Evolutionary conservation across 2,329 filamentous ascomycete species (phyloP), one percentile per base, ranked within the genome.

Genomic region (Phyllosticta capitalensis): DNA sequence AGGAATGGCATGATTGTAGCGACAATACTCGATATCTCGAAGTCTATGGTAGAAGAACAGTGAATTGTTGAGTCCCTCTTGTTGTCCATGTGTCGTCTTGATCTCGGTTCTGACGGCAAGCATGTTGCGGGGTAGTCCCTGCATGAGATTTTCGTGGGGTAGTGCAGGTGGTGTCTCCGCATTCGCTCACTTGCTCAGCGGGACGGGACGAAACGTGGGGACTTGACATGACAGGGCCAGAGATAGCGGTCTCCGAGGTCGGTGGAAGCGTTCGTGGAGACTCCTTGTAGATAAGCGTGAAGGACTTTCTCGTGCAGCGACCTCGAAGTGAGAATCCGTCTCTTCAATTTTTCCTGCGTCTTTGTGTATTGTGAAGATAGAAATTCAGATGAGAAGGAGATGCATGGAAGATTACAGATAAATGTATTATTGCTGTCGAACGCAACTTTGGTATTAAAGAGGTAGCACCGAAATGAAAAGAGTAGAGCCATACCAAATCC

Each of bases 1-100:
- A 61, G 45, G 21, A 61, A 56, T 20, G 45, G 45, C 55, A 56
- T 56, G 20, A 9, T 52, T 17, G 38, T n/a, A 45, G 33, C 38
- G 14, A 17, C 30, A 12, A 9, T 14, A 38, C 6, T 19, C 5
- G 0, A n/a, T 6, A 14, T 45, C 17, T n/a, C n/a, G 38, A 45
- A 6, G 7, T 7, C n/a, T 45, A 5, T 45, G 2, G 5, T 2
- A n/a, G 17, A 14, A 45, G 6, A 45, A 19, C 6, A 45, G 12
- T n/a, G 7, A n/a, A n/a, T n/a, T 17, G 10, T 19, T 3, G 14
- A 26, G 12, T 45, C 38, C n/a, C n/a, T 12, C 38, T 45, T 12
- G 4, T 45, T 14, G 38, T 45, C 38, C 38, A n/a, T n/a, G n/a
- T 6, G 14, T 7, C 7, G 14, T 19, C 5, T 5, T 45, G 38